phyloP scores from a whole-genome alignment of 768 basidiomycete species.

The Termitomyces sp. region DNA sequence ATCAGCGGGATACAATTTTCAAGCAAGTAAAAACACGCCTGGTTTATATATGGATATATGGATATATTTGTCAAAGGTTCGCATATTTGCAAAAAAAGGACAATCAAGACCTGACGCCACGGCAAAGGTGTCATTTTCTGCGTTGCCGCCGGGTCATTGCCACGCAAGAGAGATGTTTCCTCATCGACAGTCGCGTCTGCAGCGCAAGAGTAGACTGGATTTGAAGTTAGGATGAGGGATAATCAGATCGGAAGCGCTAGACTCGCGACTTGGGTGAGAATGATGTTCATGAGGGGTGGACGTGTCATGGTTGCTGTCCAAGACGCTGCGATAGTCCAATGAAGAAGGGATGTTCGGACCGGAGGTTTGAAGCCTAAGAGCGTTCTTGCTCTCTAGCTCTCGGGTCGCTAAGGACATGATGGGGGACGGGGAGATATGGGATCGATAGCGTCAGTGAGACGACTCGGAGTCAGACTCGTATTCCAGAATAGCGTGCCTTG shows the following conservation, averaged over 20 bases:
- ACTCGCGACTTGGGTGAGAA: not conserved
- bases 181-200: constrained; percentile 22
- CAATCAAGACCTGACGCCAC: constrained; percentile 43
- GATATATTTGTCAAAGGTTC: constrained; percentile 53
- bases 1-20: too few species aligned
- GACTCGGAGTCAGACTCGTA: too few species aligned
- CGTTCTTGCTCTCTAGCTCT: too few species aligned
- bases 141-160: constrained; percentile 8
- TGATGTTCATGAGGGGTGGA: not conserved
- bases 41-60: constrained; percentile 61
- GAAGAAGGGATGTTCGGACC: not conserved
- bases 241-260: not conserved
- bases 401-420: too few species aligned
- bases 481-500: too few species aligned
- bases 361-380: too few species aligned
- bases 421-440: too few species aligned
- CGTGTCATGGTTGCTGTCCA: not conserved
- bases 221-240: too few species aligned
- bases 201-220: not conserved
- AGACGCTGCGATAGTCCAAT: not conserved
- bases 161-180: constrained; percentile 32
- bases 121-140: constrained; percentile 37
- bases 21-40: constrained; percentile 30
- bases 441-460: too few species aligned
- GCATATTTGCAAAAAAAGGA: constrained; percentile 45